Conservation (phyloP, 2,329 filamentous ascomycete species). For the Claviceps sorghi region DNA sequence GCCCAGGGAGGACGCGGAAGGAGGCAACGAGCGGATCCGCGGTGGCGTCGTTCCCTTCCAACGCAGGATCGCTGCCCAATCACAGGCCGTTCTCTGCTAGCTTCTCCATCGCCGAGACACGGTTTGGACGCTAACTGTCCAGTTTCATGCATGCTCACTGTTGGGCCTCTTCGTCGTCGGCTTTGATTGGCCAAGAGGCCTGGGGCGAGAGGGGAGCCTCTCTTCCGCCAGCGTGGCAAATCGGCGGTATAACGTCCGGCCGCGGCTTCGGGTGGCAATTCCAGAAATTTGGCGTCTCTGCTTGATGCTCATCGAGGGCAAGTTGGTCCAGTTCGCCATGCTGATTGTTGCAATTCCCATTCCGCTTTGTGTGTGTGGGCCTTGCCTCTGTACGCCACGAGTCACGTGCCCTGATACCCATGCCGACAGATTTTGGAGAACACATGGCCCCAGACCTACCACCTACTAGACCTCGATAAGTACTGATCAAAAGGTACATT, state of each 20-base stretch:
- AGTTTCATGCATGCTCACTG: neutral
- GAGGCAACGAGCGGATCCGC: neutral
- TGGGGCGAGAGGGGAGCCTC: neutral
- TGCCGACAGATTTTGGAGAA: too few species aligned
- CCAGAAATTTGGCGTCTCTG: neutral
- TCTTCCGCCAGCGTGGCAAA: neutral
- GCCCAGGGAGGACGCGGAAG: neutral
- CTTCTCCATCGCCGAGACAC: neutral
- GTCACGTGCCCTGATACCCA: too few species aligned
- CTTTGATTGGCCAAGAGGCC: neutral
- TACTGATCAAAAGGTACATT: too few species aligned
- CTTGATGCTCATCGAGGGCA: too few species aligned
- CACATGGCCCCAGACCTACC: too few species aligned
- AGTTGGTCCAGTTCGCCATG: too few species aligned
- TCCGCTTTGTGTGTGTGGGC: neutral
- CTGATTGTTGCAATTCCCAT: neutral
- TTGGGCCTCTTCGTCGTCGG: too few species aligned
- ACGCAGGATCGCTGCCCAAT: neutral
- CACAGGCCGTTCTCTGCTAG: neutral
- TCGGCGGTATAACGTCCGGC: neutral
- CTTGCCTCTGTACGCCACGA: too few species aligned
- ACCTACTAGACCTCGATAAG: too few species aligned
- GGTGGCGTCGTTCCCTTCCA: neutral
- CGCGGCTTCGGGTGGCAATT: neutral
- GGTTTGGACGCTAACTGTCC: neutral